Evolutionary conservation across 352 stramenopile species (phyloP).

Genomic region (Pythium graminicola): DNA sequence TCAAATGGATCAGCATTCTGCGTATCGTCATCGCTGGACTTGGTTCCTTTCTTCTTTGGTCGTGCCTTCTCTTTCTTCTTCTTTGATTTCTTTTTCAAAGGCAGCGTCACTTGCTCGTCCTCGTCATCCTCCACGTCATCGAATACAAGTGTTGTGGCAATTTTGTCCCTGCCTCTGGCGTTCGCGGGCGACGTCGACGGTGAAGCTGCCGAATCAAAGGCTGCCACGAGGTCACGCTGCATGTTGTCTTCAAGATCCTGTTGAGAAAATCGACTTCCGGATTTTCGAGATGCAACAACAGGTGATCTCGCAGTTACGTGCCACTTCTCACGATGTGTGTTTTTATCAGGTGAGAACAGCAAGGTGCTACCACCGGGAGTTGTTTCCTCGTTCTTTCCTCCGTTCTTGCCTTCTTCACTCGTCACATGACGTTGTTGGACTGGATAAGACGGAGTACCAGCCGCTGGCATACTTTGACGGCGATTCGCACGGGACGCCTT

Average conservation of each 20-base stretch:
- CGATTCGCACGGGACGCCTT: constrained; percentile 12
- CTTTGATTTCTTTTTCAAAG: constrained; percentile 40
- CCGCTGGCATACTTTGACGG: constrained; percentile 40
- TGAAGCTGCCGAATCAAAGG: constrained; percentile 33
- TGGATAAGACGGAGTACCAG: constrained; percentile 35
- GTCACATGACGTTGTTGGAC: constrained; percentile 30
- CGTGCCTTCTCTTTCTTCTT: constrained; percentile 22
- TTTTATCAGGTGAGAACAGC: constrained; percentile 49
- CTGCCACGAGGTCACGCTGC: constrained; percentile 48
- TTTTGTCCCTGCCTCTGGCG: constrained; percentile 1
- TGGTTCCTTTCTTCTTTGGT: constrained; percentile 25
- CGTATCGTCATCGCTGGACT: constrained; percentile 19
- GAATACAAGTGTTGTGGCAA: constrained; percentile 12
- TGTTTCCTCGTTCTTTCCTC: background rate
- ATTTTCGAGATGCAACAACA: constrained; percentile 28
- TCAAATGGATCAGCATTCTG: constrained; percentile 15
- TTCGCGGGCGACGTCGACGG: background rate
- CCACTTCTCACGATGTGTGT: constrained; percentile 32
- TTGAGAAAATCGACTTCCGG: constrained; percentile 9
- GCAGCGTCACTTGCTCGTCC: constrained; percentile 31
- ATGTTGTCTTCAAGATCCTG: constrained; percentile 56
- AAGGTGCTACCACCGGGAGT: constrained; percentile 22
- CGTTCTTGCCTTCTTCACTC: constrained; percentile 30
- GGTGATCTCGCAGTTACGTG: constrained; percentile 56
- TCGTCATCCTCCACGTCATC: constrained; percentile 22